These are phyloP conservation scores for Paramecium primaurelia DNA, from an alignment of 73 alveolate species.

Conservation along the genomic window DNA sequence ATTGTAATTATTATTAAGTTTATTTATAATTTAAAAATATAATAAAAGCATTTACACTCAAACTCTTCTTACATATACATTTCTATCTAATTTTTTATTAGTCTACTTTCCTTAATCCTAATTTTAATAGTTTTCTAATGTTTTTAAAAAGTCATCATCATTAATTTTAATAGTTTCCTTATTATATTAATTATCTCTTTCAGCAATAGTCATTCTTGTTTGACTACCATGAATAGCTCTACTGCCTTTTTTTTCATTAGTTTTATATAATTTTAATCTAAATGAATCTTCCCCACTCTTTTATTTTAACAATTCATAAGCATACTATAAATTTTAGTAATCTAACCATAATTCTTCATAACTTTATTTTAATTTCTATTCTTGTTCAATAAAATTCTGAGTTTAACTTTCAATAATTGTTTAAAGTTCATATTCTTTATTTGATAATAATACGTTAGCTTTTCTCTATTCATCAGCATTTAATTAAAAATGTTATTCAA, in stretches of 20 bases:
- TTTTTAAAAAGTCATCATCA: background rate
- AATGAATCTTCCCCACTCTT: background rate
- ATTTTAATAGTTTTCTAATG: background rate
- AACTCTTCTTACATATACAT: background rate
- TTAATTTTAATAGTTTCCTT: background rate
- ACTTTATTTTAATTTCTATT: background rate
- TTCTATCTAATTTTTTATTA: background rate
- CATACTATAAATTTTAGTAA: background rate
- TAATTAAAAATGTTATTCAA: background rate
- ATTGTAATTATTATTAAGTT: background rate
- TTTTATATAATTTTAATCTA: background rate
- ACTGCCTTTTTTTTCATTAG: background rate
- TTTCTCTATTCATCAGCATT: background rate
- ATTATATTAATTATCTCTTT: background rate
- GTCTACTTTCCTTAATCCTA: background rate
- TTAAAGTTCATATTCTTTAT: background rate
- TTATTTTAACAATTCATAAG: background rate
- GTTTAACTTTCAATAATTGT: slow-evolving; percentile 4
- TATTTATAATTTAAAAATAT: background rate
- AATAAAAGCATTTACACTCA: background rate
- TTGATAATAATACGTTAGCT: background rate
- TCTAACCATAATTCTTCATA: background rate
- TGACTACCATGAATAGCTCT: background rate
- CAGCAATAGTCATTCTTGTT: background rate
- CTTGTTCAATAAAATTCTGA: background rate